Percentiles rank a stretch among this genome's conserved stretches.
Conservation (phyloP, 1,139 yeast species). For the Hanseniaspora uvarum region DNA sequence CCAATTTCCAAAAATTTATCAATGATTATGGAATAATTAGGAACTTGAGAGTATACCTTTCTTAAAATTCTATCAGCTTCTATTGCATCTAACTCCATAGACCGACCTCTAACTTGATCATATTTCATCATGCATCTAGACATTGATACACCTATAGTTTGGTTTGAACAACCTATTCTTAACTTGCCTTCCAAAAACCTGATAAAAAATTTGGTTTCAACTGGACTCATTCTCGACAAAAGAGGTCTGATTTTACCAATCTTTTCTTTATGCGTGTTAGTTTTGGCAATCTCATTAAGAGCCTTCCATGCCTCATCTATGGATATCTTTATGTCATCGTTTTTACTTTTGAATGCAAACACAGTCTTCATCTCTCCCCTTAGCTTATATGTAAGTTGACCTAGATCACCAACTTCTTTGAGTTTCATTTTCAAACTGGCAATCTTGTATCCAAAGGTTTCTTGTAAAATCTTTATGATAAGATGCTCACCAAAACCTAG, state of each 20-base stretch:
- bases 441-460: conserved; percentile 73
- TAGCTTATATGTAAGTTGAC: conserved; percentile 75
- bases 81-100: conserved; percentile 30
- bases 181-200: conserved; percentile 87
- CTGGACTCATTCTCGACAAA: conserved; percentile 77
- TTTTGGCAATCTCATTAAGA: conserved; percentile 65
- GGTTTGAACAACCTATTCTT: conserved; percentile 88
- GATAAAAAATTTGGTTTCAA: conserved; percentile 81
- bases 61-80: conserved; percentile 69
- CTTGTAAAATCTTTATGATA: conserved; percentile 77
- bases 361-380: conserved; percentile 40
- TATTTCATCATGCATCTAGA: conserved; percentile 70
- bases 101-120: conserved; percentile 35
- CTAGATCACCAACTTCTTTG: conserved; percentile 78
- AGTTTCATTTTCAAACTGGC: conserved; percentile 65
- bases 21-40: conserved; percentile 75
- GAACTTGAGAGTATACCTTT: conserved; percentile 84
- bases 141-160: conserved; percentile 71
- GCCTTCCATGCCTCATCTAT: conserved; percentile 63
- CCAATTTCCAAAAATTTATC: conserved; percentile 59
- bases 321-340: conserved; percentile 41
- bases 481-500: conserved; percentile 86
- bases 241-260: conserved; percentile 67
- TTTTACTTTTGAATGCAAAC: conserved; percentile 9
- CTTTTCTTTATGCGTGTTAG: conserved; percentile 69